Conservation (phyloP, 1,139 yeast species). For the Sugiyamaella novakii region DNA sequence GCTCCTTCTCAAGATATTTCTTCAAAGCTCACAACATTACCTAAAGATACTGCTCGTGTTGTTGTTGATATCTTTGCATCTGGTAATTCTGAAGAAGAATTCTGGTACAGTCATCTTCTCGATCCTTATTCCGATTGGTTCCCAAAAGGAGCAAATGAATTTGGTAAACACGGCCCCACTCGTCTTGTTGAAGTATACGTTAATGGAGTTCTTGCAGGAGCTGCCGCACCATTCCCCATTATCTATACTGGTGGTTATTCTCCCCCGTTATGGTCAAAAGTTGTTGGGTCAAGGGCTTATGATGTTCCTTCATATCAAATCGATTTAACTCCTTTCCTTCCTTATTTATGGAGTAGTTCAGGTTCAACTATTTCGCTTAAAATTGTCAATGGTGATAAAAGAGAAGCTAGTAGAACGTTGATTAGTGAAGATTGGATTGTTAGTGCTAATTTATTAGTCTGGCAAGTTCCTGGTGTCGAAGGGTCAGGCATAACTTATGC, state of each 20-base stretch:
- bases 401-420: constrained; percentile 47
- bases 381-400: constrained; percentile 55
- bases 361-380: constrained; percentile 37
- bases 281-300: constrained; percentile 71
- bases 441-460: constrained; percentile 63
- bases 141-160: constrained; percentile 34
- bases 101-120: constrained; percentile 57
- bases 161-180: constrained; percentile 57
- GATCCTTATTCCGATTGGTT: constrained; percentile 19
- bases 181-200: constrained; percentile 43
- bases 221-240: constrained; percentile 47
- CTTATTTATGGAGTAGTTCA: constrained; percentile 54
- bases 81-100: constrained; percentile 80
- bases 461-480: constrained; percentile 48
- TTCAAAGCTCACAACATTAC: constrained; percentile 38
- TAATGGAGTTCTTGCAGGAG: constrained; percentile 41
- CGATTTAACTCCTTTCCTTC: constrained; percentile 69
- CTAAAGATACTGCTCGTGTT: constrained; percentile 63
- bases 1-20: constrained; percentile 19
- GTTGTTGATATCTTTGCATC: constrained; percentile 64
- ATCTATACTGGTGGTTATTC: constrained; percentile 78
- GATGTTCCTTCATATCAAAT: constrained; percentile 67
- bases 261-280: constrained; percentile 77
- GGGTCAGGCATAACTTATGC: constrained; percentile 34
- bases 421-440: constrained; percentile 59